phyloP scores from a whole-genome alignment of 345 rosid species.

The Anacardium occidentale region DNA sequence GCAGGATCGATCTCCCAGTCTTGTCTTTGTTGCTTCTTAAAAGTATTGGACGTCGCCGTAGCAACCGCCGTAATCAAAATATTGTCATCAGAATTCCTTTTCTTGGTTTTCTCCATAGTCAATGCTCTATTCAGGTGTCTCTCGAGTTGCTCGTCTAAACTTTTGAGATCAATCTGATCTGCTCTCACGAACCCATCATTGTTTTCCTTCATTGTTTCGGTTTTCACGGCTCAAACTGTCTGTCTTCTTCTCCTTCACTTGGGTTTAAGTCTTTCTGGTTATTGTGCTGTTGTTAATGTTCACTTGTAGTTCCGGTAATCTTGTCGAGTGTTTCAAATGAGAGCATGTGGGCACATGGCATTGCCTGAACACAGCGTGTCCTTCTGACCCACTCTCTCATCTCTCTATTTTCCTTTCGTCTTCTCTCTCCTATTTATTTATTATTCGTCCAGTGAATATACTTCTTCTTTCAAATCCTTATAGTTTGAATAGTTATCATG shows the following conservation, averaged over 20 bases:
- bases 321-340: slow-evolving; percentile 10
- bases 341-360: slow-evolving; percentile 57
- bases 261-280: neutral
- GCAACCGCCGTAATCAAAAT: slow-evolving; percentile 13
- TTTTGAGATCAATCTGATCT: slow-evolving; percentile 96
- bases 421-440: neutral
- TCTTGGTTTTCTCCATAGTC: slow-evolving; percentile 62
- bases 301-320: neutral
- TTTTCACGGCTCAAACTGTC: too few relatives aligned
- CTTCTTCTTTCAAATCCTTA: neutral
- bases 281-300: neutral
- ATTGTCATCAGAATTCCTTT: slow-evolving; percentile 37
- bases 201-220: slow-evolving; percentile 53
- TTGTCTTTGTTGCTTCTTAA: slow-evolving; percentile 42
- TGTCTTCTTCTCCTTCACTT: neutral
- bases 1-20: slow-evolving; percentile 98
- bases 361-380: slow-evolving; percentile 35
- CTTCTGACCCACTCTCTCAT: slow-evolving; percentile 23
- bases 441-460: neutral
- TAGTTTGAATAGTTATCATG: neutral
- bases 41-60: slow-evolving; percentile 17
- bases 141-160: slow-evolving; percentile 93
- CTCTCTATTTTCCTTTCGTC: neutral
- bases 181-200: slow-evolving; percentile 88
- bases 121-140: slow-evolving; percentile 68